These are phyloP conservation scores for Quercus robur DNA, from an alignment of 306 rosid genomes.

Conservation along the genomic window DNA sequence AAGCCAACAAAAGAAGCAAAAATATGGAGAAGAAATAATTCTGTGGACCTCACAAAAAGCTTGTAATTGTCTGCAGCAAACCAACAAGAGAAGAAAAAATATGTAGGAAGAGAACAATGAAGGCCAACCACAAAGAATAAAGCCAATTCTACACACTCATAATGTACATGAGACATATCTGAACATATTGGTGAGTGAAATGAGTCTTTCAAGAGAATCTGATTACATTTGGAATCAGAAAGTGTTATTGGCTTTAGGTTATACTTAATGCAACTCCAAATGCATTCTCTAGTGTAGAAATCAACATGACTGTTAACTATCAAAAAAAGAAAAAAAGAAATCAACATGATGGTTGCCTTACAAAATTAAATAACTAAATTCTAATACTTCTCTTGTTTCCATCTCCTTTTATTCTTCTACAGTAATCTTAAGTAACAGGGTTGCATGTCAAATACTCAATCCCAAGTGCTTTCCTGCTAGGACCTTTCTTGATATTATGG, in stretches of 20 bases:
- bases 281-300: no score
- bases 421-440: no score
- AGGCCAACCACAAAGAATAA: background rate
- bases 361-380: no score
- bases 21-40: background rate
- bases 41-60: background rate
- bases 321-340: no score
- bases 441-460: no score
- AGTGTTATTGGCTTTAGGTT: background rate
- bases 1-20: constrained; percentile 1
- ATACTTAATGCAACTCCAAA: background rate
- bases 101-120: background rate
- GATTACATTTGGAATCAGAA: background rate
- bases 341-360: no score
- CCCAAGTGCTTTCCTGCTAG: no score
- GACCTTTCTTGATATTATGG: no score
- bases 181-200: background rate
- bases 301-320: no score
- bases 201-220: background rate
- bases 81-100: background rate
- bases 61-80: background rate
- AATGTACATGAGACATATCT: background rate
- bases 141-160: background rate
- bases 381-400: no score
- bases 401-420: no score